A percentile compares a stretch with the other conserved stretches of the same genome.
Evolutionary conservation across 2,329 filamentous ascomycete species (phyloP).

Genomic region (Fusarium sp.): DNA sequence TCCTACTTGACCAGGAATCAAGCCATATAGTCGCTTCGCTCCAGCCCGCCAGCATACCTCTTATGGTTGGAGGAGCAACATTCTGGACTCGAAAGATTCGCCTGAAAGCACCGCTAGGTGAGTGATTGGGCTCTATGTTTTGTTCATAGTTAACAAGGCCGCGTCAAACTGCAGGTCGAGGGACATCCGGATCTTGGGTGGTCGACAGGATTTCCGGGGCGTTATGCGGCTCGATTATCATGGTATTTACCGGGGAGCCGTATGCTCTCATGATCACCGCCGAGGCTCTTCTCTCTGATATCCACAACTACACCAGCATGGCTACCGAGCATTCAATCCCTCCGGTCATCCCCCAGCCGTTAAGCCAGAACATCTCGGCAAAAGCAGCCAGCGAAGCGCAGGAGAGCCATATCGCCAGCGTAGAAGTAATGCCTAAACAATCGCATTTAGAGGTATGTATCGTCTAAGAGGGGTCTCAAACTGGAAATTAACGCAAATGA

Average conservation of each 20-base stretch:
- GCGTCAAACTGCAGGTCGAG: not conserved
- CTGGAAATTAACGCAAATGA: too few relatives aligned
- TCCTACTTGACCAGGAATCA: too few relatives aligned
- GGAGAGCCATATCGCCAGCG: too few relatives aligned
- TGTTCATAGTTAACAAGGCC: fast-evolving
- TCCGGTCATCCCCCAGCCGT: too few relatives aligned
- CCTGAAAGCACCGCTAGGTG: not conserved
- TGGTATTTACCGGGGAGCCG: not conserved
- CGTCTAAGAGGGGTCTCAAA: too few relatives aligned
- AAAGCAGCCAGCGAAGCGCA: too few relatives aligned
- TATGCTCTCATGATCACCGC: slow-evolving; percentile 4
- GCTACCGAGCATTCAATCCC: too few relatives aligned
- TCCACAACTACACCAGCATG: not conserved
- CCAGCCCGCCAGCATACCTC: not conserved
- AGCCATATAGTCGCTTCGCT: not conserved
- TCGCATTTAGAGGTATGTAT: too few relatives aligned
- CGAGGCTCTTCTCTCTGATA: not conserved
- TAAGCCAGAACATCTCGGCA: too few relatives aligned
- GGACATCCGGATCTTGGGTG: not conserved
- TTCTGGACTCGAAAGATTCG: not conserved
- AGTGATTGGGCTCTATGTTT: not conserved
- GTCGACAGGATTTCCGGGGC: not conserved
- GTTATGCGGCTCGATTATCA: slow-evolving; percentile 1
- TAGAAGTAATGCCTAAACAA: too few relatives aligned
- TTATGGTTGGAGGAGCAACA: not conserved